Percentiles rank a stretch among this genome's conserved stretches.
phyloP scores from a whole-genome alignment of 495 filamentous ascomycete genomes.

The Cercophora newfieldiana region DNA sequence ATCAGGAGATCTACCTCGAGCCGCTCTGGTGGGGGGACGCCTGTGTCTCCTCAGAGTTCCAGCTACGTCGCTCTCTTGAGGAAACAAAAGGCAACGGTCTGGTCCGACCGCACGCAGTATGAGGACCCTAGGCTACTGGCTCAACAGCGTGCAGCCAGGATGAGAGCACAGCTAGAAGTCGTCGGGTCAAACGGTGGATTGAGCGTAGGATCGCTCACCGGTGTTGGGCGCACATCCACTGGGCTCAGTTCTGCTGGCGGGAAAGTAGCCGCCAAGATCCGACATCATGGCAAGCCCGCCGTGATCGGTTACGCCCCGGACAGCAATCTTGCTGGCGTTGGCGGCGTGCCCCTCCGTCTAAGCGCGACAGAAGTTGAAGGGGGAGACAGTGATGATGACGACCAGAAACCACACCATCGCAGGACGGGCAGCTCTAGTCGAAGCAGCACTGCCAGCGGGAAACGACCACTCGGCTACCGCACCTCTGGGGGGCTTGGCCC shows the following conservation, averaged over 20 bases:
- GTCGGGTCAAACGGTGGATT: slow-evolving; percentile 37
- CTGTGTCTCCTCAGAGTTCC: slow-evolving; percentile 55
- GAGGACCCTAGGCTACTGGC: slow-evolving; percentile 85
- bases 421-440: slow-evolving; percentile 74
- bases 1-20: slow-evolving; percentile 74
- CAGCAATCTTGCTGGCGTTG: slow-evolving; percentile 69
- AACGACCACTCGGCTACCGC: slow-evolving; percentile 57
- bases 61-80: slow-evolving; percentile 93
- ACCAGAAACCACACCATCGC: slow-evolving; percentile 63
- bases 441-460: slow-evolving; percentile 71
- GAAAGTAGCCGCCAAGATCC: slow-evolving; percentile 70
- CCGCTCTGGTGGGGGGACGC: slow-evolving; percentile 62
- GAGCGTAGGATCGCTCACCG: slow-evolving; percentile 35
- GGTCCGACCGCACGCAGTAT: slow-evolving; percentile 92
- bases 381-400: slow-evolving; percentile 74
- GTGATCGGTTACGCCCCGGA: slow-evolving; percentile 68
- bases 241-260: slow-evolving; percentile 54
- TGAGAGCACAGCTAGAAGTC: slow-evolving; percentile 80
- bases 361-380: slow-evolving; percentile 94
- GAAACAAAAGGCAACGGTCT: slow-evolving; percentile 96
- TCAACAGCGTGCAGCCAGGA: slow-evolving; percentile 78
- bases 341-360: slow-evolving; percentile 82
- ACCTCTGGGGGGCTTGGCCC: slow-evolving; percentile 45
- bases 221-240: slow-evolving; percentile 60
- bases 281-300: slow-evolving; percentile 74